Base-by-base conservation (phyloP, 805 yeast genomes). In the Kodamaea leandrae region DNA sequence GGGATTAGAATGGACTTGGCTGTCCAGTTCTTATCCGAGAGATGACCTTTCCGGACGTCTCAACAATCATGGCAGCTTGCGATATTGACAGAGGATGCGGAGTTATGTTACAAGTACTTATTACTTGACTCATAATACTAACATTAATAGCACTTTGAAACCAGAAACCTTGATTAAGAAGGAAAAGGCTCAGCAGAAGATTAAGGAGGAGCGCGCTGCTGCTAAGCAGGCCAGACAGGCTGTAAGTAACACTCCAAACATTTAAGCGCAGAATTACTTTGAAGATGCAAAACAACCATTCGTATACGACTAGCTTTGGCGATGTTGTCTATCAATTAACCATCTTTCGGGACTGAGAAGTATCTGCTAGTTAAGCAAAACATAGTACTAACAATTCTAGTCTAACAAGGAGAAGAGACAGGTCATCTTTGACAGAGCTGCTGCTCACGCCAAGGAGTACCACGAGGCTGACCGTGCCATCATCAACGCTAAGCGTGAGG, bases 401-500 rank as follows among this genome's bases (percentile, higher is more conserved):
- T 61, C 71, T 47, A 56, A 53, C 64, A 56, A 67, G 62, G 74
- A 68, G 61, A 69, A 68, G 63, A 66, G 86, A 77, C 72, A 82
- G 66, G 83, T 80, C 62, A 79, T 84, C 74, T 84, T 83, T 72
- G 84, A 86, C 72, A 86, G 97, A 83, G 88, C 95, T 66, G 96
- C 93, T 78, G 88, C 89, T 77, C 89, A 90, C 89, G 83, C 83
- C 71, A 75, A 83, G 78, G 97, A 90, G 79, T 90, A 90, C 86
- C 80, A 77, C 62, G 88, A 84, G 60, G 87, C 91, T 67, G 95
- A 86, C 76, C 84, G 93, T 71, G 86, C 93, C 62, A 72, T 85
- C 64, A 73, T 85, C 68, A 76, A 77, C 44, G 95, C 96, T 64
- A 83, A 83, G 80, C 87, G 96, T 74, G 87, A 85, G 55, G 96